A percentile compares a stretch with the other conserved stretches of the same genome.
Conservation (phyloP, 108 stramenopile genomes). For the Discostella pseudostelligera region DNA sequence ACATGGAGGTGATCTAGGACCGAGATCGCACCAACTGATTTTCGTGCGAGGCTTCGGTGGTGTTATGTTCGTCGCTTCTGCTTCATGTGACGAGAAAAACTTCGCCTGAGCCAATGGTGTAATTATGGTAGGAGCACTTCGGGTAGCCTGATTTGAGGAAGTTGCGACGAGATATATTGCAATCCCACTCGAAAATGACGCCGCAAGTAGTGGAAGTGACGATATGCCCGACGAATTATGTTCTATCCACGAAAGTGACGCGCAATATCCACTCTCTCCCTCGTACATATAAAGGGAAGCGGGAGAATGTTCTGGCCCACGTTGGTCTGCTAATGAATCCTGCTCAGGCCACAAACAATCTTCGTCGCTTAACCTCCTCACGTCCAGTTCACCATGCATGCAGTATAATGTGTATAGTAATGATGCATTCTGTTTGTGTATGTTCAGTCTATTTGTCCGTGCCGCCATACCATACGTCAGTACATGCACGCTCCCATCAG, state of each 20-base stretch:
- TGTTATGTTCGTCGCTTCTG: constrained; percentile 4
- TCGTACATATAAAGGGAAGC: not conserved
- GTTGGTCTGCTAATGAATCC: not conserved
- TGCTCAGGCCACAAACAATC: constrained; percentile 38
- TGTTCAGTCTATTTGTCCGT: constrained; percentile 39
- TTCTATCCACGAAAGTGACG: constrained; percentile 62
- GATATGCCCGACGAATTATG: constrained; percentile 36
- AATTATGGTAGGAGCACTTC: not conserved
- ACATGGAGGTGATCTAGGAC: constrained; percentile 42
- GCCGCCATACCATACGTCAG: constrained; percentile 74
- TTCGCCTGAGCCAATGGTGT: constrained; percentile 40
- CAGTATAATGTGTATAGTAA: constrained; percentile 50
- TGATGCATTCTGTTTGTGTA: constrained; percentile 17
- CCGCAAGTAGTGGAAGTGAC: constrained; percentile 58
- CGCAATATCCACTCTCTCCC: constrained; percentile 29
- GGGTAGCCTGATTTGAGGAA: constrained; percentile 17
- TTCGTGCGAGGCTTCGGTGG: constrained; percentile 13
- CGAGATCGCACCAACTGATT: constrained; percentile 44
- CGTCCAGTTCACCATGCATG: constrained; percentile 44
- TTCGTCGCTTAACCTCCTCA: constrained; percentile 26
- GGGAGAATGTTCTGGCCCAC: not conserved
- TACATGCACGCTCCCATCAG: constrained; percentile 66
- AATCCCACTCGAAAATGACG: constrained; percentile 67
- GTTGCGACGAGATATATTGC: constrained; percentile 69
- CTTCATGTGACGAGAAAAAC: constrained; percentile 10